Conservation (phyloP, 345 rosid genomes). For the Raphanus sativus region DNA sequence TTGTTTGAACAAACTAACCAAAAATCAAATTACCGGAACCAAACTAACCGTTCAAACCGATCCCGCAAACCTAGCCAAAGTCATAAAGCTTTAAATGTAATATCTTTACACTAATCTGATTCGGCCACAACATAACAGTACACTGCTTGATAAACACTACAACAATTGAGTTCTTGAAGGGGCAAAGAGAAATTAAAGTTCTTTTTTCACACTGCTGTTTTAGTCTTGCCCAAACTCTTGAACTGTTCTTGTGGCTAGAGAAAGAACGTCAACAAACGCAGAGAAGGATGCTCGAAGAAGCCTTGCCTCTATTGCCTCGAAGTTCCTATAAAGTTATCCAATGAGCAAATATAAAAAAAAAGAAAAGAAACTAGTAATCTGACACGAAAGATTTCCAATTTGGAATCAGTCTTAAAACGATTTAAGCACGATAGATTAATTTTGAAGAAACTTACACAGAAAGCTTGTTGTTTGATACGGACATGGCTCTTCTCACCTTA, state of each 20-base stretch:
- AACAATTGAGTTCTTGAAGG: not conserved
- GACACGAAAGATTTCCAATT: not conserved
- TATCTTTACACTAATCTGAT: not conserved
- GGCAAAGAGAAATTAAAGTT: not conserved
- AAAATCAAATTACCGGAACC: not conserved
- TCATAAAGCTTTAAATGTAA: not conserved
- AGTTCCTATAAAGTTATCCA: conserved; percentile 46
- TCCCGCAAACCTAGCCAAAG: not conserved
- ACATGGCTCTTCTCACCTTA: conserved; percentile 74
- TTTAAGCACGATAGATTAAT: not conserved
- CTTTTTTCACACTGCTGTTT: not conserved
- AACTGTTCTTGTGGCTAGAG: conserved; percentile 70
- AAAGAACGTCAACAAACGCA: conserved; percentile 74
- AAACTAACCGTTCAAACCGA: not conserved
- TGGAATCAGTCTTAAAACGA: not conserved
- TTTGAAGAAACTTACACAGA: conserved; percentile 56
- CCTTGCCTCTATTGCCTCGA: conserved; percentile 88
- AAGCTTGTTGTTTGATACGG: conserved; percentile 64
- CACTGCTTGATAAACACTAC: not conserved
- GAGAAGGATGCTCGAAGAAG: conserved; percentile 94
- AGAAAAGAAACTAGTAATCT: not conserved
- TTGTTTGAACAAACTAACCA: too few species aligned
- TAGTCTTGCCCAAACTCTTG: conserved; percentile 59
- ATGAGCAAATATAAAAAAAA: not conserved
- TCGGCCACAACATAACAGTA: not conserved